Evolutionary conservation across 73 alveolate genomes (phyloP), one percentile per base, ranked within the genome.

Genomic region (Breviolum minutum): DNA sequence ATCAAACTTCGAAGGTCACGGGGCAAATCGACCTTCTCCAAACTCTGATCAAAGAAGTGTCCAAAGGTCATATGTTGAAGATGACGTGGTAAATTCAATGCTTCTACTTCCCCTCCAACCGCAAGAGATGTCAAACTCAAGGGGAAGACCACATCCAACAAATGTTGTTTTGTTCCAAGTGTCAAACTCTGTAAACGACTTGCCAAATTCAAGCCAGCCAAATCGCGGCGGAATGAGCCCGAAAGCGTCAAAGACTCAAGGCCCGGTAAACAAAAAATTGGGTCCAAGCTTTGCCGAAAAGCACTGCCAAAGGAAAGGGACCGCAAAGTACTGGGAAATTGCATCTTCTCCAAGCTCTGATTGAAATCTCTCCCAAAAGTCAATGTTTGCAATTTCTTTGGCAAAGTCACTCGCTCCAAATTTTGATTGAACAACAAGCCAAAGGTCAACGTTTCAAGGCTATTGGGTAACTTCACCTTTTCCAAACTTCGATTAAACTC

Each of bases 301-400:
- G 68, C 88, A 48, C 69, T 19, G 22, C 88, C 88, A 80, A 80
- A 80, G 32, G 69, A 17, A 26, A 80, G 14, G 68, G 40, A 80
- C 64, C 66, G 29, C 40, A 80, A 30, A 48, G 10, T 48, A 29
- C 32, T 17, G 14, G 88, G 88, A 48, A 80, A 80, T 12, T 80
- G 88, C 66, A 80, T 66, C 17, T 80, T 80, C 88, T 32, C 88
- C 68, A 80, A 48, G 22, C 24, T 14, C 17, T 80, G 88, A 48
- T 80, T 80, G 88, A 80, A 80, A 48, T 80, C 88, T 80, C 88
- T 32, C 32, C 88, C 88, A 80, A 80, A 80, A 12, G 88, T 80
- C 68, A 80, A 80, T 11, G 30, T 80, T 17, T 14, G 88, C 32
- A 80, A 29, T 40, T 19, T 80, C 68, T 48, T 80, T 68, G 88